These are phyloP conservation scores for Talaromyces verruculosus DNA, from an alignment of 2,329 filamentous ascomycete species.

Conservation along the genomic window DNA sequence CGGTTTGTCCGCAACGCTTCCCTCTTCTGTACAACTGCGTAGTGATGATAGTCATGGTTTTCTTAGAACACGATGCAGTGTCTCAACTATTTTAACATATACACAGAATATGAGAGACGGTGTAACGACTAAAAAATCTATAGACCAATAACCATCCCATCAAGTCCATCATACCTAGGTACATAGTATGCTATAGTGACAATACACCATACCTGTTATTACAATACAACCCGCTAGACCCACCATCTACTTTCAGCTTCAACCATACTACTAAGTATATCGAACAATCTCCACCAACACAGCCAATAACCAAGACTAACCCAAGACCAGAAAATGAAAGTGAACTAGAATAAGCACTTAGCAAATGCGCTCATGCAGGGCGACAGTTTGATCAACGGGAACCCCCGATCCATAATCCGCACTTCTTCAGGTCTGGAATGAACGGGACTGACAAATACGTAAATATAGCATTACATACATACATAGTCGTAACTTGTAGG, in stretches of 20 bases:
- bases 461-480: not conserved
- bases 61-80: not conserved
- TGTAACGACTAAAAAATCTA: not conserved
- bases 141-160: not conserved
- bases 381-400: constrained; percentile 2
- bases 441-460: not conserved
- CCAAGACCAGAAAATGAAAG: not conserved
- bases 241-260: not conserved
- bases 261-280: constrained; percentile 1
- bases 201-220: not conserved
- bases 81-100: not conserved
- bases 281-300: not conserved
- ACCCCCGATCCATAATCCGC: not conserved
- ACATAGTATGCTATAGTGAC: not conserved
- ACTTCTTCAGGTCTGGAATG: not conserved
- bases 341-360: not conserved
- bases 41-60: not conserved
- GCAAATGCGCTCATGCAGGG: not conserved
- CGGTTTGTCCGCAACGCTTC: not conserved
- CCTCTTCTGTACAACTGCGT: not conserved
- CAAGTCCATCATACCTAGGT: not conserved
- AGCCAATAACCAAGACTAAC: not conserved
- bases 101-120: not conserved
- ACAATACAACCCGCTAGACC: constrained; percentile 1
- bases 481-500: not conserved